Evolutionary conservation across 352 stramenopile species (phyloP).

Genomic region (Globisporangium echinulatum): DNA sequence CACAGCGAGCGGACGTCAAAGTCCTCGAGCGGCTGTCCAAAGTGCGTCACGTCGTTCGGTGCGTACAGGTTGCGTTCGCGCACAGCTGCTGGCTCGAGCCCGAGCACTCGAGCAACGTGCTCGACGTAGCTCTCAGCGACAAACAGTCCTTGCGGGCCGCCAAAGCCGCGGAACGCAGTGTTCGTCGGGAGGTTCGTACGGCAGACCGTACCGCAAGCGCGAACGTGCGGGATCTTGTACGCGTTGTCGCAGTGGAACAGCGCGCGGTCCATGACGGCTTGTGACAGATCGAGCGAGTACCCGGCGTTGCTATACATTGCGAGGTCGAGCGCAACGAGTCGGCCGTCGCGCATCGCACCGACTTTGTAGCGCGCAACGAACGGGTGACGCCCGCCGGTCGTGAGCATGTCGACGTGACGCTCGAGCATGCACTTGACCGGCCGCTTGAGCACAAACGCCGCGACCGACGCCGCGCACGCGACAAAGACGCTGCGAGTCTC

Average conservation of each 20-base stretch:
- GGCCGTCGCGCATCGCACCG: conserved; percentile 74
- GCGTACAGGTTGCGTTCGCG: conserved; percentile 91
- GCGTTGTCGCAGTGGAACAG: conserved; percentile 94
- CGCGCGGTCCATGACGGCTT: conserved; percentile 92
- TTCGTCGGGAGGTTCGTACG: conserved; percentile 94
- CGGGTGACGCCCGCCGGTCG: conserved; percentile 89
- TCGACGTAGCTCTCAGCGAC: conserved; percentile 94
- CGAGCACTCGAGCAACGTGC: conserved; percentile 87
- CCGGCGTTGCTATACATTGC: conserved; percentile 94
- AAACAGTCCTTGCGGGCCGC: conserved; percentile 90
- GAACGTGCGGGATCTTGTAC: conserved; percentile 92
- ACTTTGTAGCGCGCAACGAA: conserved; percentile 94
- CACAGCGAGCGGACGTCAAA: conserved; percentile 90
- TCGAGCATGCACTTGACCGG: conserved; percentile 91
- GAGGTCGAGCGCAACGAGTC: conserved; percentile 87
- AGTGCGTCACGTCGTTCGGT: conserved; percentile 87
- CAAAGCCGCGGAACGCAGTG: conserved; percentile 95
- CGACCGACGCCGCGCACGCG: conserved; percentile 88
- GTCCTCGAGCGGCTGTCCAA: conserved; percentile 88
- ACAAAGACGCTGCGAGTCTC: conserved; percentile 91
- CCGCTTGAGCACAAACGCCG: conserved; percentile 80
- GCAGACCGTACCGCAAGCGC: conserved; percentile 85
- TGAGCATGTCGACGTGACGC: conserved; percentile 94
- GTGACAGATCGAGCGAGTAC: conserved; percentile 92
- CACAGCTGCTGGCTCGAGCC: conserved; percentile 63